Base-by-base conservation (phyloP, 2,329 filamentous ascomycete species). In the Dactylellina leptospora region DNA sequence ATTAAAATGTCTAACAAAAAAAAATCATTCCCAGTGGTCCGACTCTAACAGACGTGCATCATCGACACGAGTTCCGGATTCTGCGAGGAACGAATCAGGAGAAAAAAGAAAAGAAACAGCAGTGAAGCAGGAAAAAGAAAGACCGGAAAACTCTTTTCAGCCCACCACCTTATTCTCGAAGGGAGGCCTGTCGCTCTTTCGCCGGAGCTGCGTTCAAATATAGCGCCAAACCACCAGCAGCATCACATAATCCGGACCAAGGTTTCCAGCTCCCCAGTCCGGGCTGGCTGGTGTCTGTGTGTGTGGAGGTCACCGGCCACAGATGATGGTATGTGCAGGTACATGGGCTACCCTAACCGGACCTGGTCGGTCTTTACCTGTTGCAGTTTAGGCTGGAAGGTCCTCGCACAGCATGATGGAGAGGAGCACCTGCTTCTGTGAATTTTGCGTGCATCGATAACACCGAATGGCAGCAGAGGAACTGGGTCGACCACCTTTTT, bases 191-290 rank as follows among this genome's bases (percentile, higher is more conserved):
- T 70, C 64, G 64, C 64, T 61, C 55, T 62, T 55, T 70, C 55
- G 56, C 64, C 64, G 51, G 58, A 70, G 48, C 40, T 55, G 55
- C 64, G 50, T 54, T 61, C 64, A 70, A 70, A 70, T 61, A 70
- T 61, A 70, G 64, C 64, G 64, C 64, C 64, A 62, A 50, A 59
- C 42, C 61, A 66, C 33, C 50, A 68, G 54, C 54, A n/a, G n/a
- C 64, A 70, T 70, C 64, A 70, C 64, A 70, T 70, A 70, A 70
- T 70, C 64, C 56, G 64, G 64, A 60, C 64, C 63, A 70, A 70
- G 64, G 45, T 61, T 61, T 70, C 47, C 47, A 48, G 30, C 51
- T 48, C 54, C 63, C 63, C 63, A 68, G 54, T 38, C 55, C 13
- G 54, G 45, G 22, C 38, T 11, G 28, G 48, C 55, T n/a, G n/a